A percentile compares a stretch with the other conserved stretches of the same genome.
Conservation (phyloP, 768 basidiomycete genomes). For the Leccinum broughii region DNA sequence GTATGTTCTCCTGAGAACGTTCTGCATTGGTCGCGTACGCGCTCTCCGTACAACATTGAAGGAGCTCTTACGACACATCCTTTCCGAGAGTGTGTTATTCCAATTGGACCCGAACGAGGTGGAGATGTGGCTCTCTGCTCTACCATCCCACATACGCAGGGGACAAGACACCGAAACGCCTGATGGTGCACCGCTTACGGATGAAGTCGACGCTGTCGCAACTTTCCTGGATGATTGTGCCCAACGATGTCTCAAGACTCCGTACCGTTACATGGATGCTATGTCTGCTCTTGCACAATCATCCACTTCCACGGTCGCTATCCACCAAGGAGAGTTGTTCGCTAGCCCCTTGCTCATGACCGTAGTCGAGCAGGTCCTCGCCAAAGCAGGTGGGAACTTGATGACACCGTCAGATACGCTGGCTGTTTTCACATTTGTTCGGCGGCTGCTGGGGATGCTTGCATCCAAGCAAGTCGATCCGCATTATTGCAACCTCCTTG, state of each 20-base stretch:
- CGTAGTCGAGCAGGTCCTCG: slow-evolving; percentile 72
- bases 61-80: slow-evolving; percentile 59
- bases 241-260: slow-evolving; percentile 76
- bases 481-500: slow-evolving; percentile 33
- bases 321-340: slow-evolving; percentile 32
- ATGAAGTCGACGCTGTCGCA: slow-evolving; percentile 58
- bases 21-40: slow-evolving; percentile 47
- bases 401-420: slow-evolving; percentile 62
- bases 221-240: slow-evolving; percentile 85
- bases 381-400: slow-evolving; percentile 58
- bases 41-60: slow-evolving; percentile 54
- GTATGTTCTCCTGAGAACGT: slow-evolving; percentile 67
- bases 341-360: slow-evolving; percentile 82
- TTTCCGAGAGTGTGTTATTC: slow-evolving; percentile 76
- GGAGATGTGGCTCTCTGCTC: slow-evolving; percentile 66
- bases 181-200: slow-evolving; percentile 52
- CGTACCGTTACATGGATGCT: slow-evolving; percentile 85
- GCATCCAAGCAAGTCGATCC: slow-evolving; percentile 53
- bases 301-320: slow-evolving; percentile 3
- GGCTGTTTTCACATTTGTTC: slow-evolving; percentile 60
- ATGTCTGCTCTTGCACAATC: slow-evolving; percentile 39
- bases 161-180: slow-evolving; percentile 42
- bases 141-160: slow-evolving; percentile 48
- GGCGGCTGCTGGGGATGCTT: slow-evolving; percentile 62
- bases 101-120: slow-evolving; percentile 75